These are phyloP conservation scores for Earliella scabrosa DNA, from an alignment of 1,284 basidiomycete genomes.

Conservation along the genomic window DNA sequence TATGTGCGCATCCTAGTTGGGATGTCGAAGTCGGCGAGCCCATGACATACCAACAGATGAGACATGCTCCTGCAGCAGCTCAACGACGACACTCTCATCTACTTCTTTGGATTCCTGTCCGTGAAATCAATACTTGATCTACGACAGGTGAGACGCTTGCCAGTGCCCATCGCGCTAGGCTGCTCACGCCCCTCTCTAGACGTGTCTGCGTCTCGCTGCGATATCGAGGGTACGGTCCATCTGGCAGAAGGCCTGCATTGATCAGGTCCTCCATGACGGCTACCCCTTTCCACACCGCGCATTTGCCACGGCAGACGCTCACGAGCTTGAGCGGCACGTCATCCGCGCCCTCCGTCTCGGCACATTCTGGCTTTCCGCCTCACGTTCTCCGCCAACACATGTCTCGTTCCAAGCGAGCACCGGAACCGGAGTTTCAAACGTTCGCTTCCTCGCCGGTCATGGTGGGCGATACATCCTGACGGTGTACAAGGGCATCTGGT, in stretches of 20 bases:
- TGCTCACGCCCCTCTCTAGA: conserved; percentile 37
- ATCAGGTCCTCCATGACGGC: conserved; percentile 45
- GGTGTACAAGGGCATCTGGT: conserved; percentile 63
- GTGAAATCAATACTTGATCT: conserved; percentile 51
- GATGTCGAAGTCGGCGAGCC: too few relatives aligned
- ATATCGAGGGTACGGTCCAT: conserved; percentile 51
- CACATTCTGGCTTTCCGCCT: conserved; percentile 47
- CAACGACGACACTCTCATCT: conserved; percentile 54
- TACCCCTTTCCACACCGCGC: conserved; percentile 49
- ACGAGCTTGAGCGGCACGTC: conserved; percentile 49
- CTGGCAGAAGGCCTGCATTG: conserved; percentile 55
- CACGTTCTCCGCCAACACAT: conserved; percentile 23
- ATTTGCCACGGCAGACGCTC: conserved; percentile 32
- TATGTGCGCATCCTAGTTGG: too few relatives aligned
- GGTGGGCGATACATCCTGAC: conserved; percentile 51
- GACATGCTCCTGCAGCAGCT: conserved; percentile 22
- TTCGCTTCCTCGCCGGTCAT: conserved; percentile 53
- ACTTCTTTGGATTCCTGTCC: conserved; percentile 48
- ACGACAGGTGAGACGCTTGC: conserved; percentile 45
- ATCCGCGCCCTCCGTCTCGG: conserved; percentile 48
- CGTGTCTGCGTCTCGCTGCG: conserved; percentile 47
- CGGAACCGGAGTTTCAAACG: conserved; percentile 49
- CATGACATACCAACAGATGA: too few relatives aligned
- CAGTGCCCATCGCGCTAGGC: not conserved
- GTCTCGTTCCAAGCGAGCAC: conserved; percentile 33